Evolutionary conservation across 768 basidiomycete genomes (phyloP), one percentile per base, ranked within the genome.

Genomic region (Phaeotremella fagi): DNA sequence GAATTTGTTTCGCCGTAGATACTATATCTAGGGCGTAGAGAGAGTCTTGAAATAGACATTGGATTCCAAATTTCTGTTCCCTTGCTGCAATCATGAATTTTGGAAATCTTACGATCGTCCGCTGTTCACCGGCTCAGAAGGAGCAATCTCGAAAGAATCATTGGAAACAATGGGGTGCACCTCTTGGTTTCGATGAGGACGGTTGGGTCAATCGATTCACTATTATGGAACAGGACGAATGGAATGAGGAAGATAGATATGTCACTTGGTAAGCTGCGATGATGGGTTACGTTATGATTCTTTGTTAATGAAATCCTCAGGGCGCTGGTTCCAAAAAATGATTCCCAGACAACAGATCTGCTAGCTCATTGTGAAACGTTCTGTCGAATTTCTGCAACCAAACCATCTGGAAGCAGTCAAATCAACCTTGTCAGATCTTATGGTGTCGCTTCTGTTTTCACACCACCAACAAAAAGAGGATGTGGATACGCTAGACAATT

Each of bases 321-420:
- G 45, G 45, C 45, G 16, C 23, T 47, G n/a, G 45, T 47, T 29
- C 45, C 26, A n/a, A 14, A 23, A 5, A 31, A 47, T 16, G 45
- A 47, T 14, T 16, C 15, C 16, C 11, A 27, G 7, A 47, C 26
- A 14, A 12, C 23, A 16, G 45, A 47, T n/a, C 16, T 47, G 16
- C 45, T 47, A 14, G 45, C 45, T 27, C 45, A 47, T 47, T 47
- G 45, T 47, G 45, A 16, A 31, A 47, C 28, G 28, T 47, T 6
- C 7, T 20, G 38, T 12, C 38, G 38, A 41, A 20, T 20, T 11
- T 12, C 22, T 14, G 12, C 12, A 6, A 12, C 22, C 11, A 11
- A 11, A 14, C 38, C 38, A 6, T 14, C 20, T 22, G 22, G 7
- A 41, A 20, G 38, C 7, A 14, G 12, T 41, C 12, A 14, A 11